Percentiles rank a stretch among this genome's conserved stretches.
These are phyloP conservation scores for Fagus sylvatica DNA, from an alignment of 306 rosid species.

Conservation along the genomic window DNA sequence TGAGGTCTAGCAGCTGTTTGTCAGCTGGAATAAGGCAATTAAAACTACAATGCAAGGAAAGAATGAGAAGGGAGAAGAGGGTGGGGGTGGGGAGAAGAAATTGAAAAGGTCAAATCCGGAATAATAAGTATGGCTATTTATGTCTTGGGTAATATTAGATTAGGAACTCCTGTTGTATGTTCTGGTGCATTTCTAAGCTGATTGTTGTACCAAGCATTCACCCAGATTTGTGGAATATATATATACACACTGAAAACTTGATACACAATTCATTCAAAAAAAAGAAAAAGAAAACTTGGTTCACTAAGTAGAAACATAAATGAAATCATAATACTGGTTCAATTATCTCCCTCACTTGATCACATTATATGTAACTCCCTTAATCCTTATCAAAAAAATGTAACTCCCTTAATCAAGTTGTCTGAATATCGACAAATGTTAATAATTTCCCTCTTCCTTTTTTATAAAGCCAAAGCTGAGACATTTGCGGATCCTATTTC, in stretches of 20 bases:
- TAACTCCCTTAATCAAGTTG: background rate
- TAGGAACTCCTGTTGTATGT: background rate
- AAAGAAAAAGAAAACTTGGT: no score
- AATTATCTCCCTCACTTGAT: background rate
- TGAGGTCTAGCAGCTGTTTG: slow-evolving; percentile 8
- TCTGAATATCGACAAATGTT: background rate
- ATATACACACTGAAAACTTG: no score
- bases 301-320: background rate
- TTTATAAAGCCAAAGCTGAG: background rate
- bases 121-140: background rate
- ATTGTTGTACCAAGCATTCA: background rate
- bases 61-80: background rate
- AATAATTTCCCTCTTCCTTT: background rate
- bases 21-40: slow-evolving; percentile 8
- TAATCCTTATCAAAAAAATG: background rate
- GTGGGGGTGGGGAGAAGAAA: background rate
- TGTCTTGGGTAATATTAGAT: background rate
- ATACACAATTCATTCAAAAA: no score
- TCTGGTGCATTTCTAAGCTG: background rate
- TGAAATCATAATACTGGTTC: background rate
- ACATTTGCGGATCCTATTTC: background rate
- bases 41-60: background rate
- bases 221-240: background rate
- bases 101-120: slow-evolving; percentile 16
- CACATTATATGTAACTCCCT: background rate